Percentiles rank a stretch among this genome's conserved stretches.
phyloP scores from a whole-genome alignment of 2,329 filamentous ascomycete species.

The Colletotrichum neosansevieriae region DNA sequence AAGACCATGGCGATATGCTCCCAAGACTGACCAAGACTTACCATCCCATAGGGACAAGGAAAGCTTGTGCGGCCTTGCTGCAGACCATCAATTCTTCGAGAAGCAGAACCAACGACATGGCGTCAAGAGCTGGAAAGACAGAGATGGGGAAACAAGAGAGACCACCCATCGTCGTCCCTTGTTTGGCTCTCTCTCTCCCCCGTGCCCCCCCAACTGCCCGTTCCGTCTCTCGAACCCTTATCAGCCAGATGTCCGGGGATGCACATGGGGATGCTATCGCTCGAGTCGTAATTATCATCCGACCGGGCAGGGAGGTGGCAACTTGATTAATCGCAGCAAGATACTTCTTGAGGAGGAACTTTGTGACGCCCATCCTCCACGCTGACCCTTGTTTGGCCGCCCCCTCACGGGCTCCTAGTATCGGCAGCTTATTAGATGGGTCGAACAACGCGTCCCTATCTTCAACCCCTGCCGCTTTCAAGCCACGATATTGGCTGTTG shows the following conservation, averaged over 20 bases:
- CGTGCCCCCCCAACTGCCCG: neutral
- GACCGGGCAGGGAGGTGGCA: conserved; percentile 18
- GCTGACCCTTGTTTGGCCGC: conserved; percentile 1
- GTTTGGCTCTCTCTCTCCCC: neutral
- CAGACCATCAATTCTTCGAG: conserved; percentile 1
- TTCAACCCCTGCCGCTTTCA: conserved; percentile 1
- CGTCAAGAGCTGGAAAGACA: neutral
- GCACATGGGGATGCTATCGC: neutral
- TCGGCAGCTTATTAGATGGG: conserved; percentile 34
- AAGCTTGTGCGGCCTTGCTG: conserved; percentile 28
- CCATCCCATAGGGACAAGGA: conserved; percentile 24
- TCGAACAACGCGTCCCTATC: conserved; percentile 15
- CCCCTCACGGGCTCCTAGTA: conserved; percentile 17
- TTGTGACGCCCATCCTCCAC: conserved; percentile 23
- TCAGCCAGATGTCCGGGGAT: conserved; percentile 12
- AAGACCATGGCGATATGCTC: conserved; percentile 17
- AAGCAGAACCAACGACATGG: neutral
- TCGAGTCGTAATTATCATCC: conserved; percentile 23
- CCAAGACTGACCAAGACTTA: conserved; percentile 17
- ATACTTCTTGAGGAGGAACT: conserved; percentile 27
- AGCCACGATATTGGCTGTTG: conserved; percentile 7
- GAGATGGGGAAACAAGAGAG: neutral
- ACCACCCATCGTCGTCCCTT: neutral
- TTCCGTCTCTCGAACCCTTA: conserved; percentile 5
- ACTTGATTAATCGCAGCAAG: conserved; percentile 25